Evolutionary conservation across 139 green algal species (phyloP).

Genomic region (Chlorella sorokiniana): DNA sequence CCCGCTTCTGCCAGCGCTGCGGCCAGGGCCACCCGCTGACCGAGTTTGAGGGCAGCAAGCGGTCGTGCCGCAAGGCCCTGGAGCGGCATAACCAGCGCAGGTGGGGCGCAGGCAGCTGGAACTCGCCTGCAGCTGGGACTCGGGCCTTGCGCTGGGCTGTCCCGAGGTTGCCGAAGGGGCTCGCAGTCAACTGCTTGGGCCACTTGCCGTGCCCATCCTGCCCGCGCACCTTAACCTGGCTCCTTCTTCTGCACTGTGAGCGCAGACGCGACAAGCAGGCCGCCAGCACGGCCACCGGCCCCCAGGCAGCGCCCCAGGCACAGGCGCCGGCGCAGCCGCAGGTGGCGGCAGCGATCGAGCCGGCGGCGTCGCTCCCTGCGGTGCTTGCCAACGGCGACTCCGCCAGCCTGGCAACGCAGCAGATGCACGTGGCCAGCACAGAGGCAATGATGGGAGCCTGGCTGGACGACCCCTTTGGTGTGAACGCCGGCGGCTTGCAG

Average conservation of each 20-base stretch:
- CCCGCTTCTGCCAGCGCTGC: constrained; percentile 46
- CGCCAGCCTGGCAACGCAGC: background rate
- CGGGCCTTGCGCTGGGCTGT: background rate
- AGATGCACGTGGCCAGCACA: background rate
- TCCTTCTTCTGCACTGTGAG: too few species aligned
- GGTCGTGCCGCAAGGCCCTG: constrained; percentile 29
- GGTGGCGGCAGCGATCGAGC: background rate
- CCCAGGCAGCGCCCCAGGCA: background rate
- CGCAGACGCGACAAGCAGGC: constrained; percentile 33
- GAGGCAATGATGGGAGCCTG: background rate
- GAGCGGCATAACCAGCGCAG: constrained; percentile 40
- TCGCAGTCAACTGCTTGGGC: too few species aligned
- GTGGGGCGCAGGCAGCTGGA: background rate
- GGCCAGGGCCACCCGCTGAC: constrained; percentile 32
- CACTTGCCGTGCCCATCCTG: too few species aligned
- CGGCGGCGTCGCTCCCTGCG: background rate
- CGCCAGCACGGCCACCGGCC: constrained; percentile 5
- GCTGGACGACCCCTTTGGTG: background rate
- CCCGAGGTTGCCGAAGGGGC: too few species aligned
- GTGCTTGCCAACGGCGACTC: too few species aligned
- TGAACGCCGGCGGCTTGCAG: background rate
- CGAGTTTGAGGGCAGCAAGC: constrained; percentile 37
- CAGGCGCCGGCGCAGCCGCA: background rate
- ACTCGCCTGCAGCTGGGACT: background rate
- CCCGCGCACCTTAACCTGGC: too few species aligned